Evolutionary conservation across 495 filamentous ascomycete species (phyloP).

Genomic region (Daldinia vernicosa): DNA sequence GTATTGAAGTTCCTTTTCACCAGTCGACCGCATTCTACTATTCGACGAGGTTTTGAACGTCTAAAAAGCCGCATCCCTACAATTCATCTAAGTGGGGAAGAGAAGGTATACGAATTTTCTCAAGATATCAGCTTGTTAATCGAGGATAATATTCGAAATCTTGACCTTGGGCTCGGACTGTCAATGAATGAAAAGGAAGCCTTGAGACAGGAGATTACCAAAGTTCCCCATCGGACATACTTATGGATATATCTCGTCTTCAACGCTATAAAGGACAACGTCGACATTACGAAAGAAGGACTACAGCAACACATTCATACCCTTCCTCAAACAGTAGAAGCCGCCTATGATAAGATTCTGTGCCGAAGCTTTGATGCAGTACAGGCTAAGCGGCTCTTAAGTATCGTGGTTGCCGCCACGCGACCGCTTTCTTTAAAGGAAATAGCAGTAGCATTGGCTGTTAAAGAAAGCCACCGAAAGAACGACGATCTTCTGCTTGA

Average conservation of each 20-base stretch:
- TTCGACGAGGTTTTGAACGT: neutral
- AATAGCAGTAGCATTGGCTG: neutral
- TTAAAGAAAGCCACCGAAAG: neutral
- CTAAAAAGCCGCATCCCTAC: neutral
- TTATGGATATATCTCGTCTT: neutral
- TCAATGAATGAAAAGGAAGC: neutral
- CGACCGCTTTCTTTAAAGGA: neutral
- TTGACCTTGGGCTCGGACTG: neutral
- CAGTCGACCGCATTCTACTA: neutral
- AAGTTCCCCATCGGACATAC: neutral
- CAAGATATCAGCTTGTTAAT: neutral
- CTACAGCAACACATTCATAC: neutral
- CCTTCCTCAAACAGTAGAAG: neutral
- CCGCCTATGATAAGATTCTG: neutral
- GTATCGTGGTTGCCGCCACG: neutral
- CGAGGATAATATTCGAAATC: neutral
- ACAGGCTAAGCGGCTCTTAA: neutral
- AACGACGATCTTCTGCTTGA: neutral
- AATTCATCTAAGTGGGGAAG: neutral
- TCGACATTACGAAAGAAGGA: neutral
- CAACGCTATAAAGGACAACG: neutral
- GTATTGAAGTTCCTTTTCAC: neutral
- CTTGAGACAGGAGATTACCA: neutral
- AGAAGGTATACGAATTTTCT: neutral
- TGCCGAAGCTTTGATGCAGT: neutral